Evolutionary conservation across 805 yeast species (phyloP), one percentile per base, ranked within the genome.

Genomic region (Maudiozyma turicensis): DNA sequence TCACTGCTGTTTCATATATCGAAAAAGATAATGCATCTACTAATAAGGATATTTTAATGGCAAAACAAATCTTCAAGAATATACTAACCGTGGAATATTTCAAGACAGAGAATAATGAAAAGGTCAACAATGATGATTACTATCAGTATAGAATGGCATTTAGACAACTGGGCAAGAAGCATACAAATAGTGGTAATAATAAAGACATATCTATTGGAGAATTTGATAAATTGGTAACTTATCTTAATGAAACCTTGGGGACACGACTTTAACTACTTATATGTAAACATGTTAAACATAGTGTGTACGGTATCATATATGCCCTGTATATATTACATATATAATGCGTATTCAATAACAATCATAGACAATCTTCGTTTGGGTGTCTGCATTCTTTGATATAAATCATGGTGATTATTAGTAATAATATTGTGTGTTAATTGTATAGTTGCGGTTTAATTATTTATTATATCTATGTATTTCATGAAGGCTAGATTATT

Each of bases 51-150:
- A 38, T 44, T 2, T 3, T 28, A 6, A 9, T 50, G 29, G 41
- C 44, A 26, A 54, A 54, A 20, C 57, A 55, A 30, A 56, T 65
- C 8, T 30, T 64, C 30, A 62, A 61, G 43, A 65, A 64, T 47
- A 28, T 65, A 9, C 45, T 65, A 20, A 57, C 63, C 5, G 47
- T 60, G 43, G 65, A 63, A 43, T 62, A 50, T 48, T 58, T 61
- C 28, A 63, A 58, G 35, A 43, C 52, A 42, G 43, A 50, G 6
- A 47, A 38, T 15, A 49, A 50, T 8, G 37, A 35, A 35, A 30
- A 29, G 34, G 28, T 34, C 4, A 28, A 35, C 35, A 43, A 44
- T 10, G 32, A 28, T 13, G 44, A 47, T n/a, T 52, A 49, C 32
- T 42, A 47, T 14, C 47, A 49, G 35, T 52, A 47, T 40, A 49